Evolutionary conservation across 1,284 basidiomycete species (phyloP).

Genomic region (Moesziomyces parantarcticus): DNA sequence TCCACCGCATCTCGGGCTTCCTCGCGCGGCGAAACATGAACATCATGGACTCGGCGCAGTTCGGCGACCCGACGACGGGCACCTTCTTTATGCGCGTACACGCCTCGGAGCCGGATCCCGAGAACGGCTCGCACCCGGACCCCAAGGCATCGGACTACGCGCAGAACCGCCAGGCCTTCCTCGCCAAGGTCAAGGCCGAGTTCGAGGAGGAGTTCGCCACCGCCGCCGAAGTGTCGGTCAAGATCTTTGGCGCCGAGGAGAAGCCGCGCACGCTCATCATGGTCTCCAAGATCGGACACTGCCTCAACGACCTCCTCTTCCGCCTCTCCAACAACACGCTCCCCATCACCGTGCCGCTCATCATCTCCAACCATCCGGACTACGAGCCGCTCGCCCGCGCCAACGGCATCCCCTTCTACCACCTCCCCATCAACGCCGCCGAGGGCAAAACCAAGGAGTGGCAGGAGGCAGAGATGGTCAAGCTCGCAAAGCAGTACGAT

Average conservation of each 20-base stretch:
- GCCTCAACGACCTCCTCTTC: slow-evolving; percentile 66
- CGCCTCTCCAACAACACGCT: slow-evolving; percentile 54
- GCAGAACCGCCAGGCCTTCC: slow-evolving; percentile 33
- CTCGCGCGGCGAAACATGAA: slow-evolving; percentile 59
- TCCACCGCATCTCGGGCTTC: slow-evolving; percentile 59
- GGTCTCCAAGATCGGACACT: slow-evolving; percentile 66
- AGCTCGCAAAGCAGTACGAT: slow-evolving; percentile 58
- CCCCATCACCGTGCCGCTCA: slow-evolving; percentile 59
- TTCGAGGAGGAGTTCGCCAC: slow-evolving; percentile 58
- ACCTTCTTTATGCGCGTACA: slow-evolving; percentile 67
- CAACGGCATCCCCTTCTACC: slow-evolving; percentile 66
- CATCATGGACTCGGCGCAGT: slow-evolving; percentile 66
- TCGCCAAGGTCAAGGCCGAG: slow-evolving; percentile 42
- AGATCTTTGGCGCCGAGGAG: slow-evolving; percentile 58
- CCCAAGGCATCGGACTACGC: slow-evolving; percentile 31
- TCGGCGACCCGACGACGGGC: slow-evolving; percentile 57
- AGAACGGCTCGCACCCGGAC: slow-evolving; percentile 31
- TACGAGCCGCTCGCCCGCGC: slow-evolving; percentile 57
- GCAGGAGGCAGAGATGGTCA: slow-evolving; percentile 64
- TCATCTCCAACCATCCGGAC: slow-evolving; percentile 65
- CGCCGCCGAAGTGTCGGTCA: slow-evolving; percentile 42
- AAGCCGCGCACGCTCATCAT: slow-evolving; percentile 64
- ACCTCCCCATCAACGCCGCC: slow-evolving; percentile 60
- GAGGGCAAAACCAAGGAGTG: slow-evolving; percentile 64
- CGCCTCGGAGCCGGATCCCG: slow-evolving; percentile 47